phyloP scores from a whole-genome alignment of 768 basidiomycete species.

The Suillus paluster region DNA sequence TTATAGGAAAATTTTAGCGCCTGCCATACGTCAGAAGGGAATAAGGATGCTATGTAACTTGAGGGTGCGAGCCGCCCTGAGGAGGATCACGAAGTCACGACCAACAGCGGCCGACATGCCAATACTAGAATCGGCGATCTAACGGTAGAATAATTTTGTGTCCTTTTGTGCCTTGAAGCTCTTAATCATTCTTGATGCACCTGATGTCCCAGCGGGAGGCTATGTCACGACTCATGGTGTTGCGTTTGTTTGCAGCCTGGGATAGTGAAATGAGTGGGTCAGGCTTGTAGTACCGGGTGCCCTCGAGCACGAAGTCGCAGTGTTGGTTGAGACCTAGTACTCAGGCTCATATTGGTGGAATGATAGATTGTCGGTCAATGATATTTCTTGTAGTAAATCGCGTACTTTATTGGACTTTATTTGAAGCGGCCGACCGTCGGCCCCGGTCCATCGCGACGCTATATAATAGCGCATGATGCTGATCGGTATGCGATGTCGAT shows the following conservation, averaged over 20 bases:
- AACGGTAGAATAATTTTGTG: background rate
- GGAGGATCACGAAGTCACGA: background rate
- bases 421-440: no score
- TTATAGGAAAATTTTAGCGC: conserved; percentile 1
- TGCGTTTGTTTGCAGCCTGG: background rate
- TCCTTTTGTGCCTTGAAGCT: background rate
- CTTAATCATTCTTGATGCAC: background rate
- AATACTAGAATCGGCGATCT: background rate
- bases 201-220: background rate
- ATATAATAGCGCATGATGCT: background rate
- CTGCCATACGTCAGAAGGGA: background rate
- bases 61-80: background rate
- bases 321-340: background rate
- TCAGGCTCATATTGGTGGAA: no score
- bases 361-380: background rate
- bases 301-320: background rate
- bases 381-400: background rate
- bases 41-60: background rate
- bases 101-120: background rate
- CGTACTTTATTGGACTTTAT: background rate
- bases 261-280: background rate
- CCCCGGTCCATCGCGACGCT: no score
- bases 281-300: background rate
- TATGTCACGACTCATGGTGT: no score
- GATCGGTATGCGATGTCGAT: no score